Evolutionary conservation across 2,329 filamentous ascomycete genomes (phyloP).

Genomic region (Exophiala mesophila): DNA sequence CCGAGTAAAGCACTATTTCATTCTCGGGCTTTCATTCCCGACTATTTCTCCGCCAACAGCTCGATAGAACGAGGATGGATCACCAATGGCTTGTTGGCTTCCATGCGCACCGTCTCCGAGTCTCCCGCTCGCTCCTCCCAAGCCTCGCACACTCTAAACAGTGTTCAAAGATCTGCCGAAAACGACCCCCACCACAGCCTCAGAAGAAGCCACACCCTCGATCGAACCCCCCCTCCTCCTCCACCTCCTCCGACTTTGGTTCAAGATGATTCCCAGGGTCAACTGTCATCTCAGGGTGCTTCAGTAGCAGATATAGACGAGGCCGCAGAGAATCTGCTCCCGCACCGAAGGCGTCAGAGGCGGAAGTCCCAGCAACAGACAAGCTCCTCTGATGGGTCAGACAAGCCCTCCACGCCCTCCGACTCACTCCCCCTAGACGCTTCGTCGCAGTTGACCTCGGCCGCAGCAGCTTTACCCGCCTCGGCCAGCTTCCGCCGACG

Average conservation of each 20-base stretch:
- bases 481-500: constrained; percentile 57
- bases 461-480: constrained; percentile 53
- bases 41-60: constrained; percentile 28
- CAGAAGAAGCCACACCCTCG: background rate
- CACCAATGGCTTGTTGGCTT: constrained; percentile 23
- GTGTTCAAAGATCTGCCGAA: background rate
- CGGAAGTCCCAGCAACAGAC: constrained; percentile 15
- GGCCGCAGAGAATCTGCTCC: constrained; percentile 11
- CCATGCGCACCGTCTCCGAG: constrained; percentile 20
- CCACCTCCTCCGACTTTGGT: background rate
- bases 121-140: background rate
- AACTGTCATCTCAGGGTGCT: background rate
- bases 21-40: constrained; percentile 23
- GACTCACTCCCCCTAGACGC: constrained; percentile 53
- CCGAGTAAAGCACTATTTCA: constrained; percentile 5
- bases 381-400: background rate
- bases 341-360: constrained; percentile 22
- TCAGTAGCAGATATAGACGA: background rate
- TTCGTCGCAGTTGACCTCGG: constrained; percentile 54
- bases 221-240: background rate
- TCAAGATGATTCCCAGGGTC: background rate
- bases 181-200: background rate
- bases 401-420: constrained; percentile 14
- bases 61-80: constrained; percentile 27
- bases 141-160: background rate